Base-by-base conservation (phyloP, 164 flowering plant species). In the Liriodendron chinense region DNA sequence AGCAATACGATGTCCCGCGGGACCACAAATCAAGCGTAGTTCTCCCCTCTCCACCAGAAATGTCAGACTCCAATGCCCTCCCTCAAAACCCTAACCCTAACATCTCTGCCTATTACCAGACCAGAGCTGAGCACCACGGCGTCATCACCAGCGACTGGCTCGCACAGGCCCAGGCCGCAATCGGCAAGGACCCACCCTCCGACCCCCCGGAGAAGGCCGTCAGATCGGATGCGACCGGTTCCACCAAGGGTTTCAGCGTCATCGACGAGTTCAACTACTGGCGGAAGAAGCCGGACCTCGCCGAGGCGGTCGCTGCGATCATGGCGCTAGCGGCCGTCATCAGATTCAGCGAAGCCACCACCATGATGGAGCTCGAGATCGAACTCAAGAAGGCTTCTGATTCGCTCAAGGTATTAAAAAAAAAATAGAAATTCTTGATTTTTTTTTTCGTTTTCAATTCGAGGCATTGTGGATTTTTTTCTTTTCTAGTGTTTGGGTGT, bases 321-420 rank as follows among this genome's bases (percentile, higher is more conserved):
- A 82, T 93, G 80, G 98, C 98, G 24, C 81, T 96, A 81, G 97
- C 98, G 3, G 80, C 96, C 3, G 98, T 90, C 7, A 96, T 93
- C 69, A 76, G 96, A 56, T 82, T 84, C 1, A 91, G 97, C 67
- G 81, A 88, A 78, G 99, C 97, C 14, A 89, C 90, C 4, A 94
- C 98, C 7, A 96, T 96, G 97, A 93, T 94, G 98, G 98, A 96
- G 85, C 97, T 96, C 28, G 96, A 94, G 70, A 89, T 90, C 76
- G 99, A 92, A 87, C 97, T 96, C 57, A 93, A 90, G 76, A 92
- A 89, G 78, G 98, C 99, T 9, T 88, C 98, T 2, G 98, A 96
- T 82, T 86, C 93, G 3, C 94, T 94, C 1, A 94, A 94, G 84
- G 98, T 89, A 74, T n/a, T n/a, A 67, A 20, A 10, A 28, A 47